Evolutionary conservation across 129 eudicot genomes (phyloP).

Genomic region (Centaurea solstitialis): DNA sequence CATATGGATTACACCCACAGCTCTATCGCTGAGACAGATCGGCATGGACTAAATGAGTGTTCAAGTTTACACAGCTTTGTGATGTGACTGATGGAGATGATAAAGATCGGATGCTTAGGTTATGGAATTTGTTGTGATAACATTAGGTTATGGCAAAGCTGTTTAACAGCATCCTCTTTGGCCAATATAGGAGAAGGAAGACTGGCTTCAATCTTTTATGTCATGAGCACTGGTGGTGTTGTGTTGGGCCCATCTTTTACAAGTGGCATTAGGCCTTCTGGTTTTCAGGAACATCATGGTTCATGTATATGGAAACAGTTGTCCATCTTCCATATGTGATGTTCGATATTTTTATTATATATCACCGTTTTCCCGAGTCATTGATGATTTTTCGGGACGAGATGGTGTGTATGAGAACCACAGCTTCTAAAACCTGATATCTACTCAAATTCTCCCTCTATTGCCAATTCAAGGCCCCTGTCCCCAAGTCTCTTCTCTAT

Average conservation of each 20-base stretch:
- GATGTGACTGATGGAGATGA: slow-evolving; percentile 10
- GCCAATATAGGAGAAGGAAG: neutral
- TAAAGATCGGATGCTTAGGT: slow-evolving; percentile 7
- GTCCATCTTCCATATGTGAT: slow-evolving; percentile 10
- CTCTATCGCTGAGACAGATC: too few species aligned
- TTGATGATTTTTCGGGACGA: slow-evolving; percentile 4
- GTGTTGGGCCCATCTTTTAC: neutral
- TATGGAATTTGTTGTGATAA: slow-evolving; percentile 5
- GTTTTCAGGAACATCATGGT: neutral
- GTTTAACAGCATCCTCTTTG: neutral
- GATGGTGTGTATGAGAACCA: neutral
- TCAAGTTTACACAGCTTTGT: neutral
- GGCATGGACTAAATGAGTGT: neutral
- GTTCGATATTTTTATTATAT: neutral
- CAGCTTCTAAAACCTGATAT: neutral
- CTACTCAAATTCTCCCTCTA: slow-evolving; percentile 10
- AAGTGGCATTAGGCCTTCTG: neutral
- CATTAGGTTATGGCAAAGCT: slow-evolving; percentile 4
- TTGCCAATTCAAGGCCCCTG: slow-evolving; percentile 1
- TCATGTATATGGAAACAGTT: neutral
- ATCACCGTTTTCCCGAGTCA: neutral
- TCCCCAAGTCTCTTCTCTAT: slow-evolving; percentile 1
- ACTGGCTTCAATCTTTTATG: neutral
- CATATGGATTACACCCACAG: too few species aligned
- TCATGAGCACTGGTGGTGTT: neutral